Evolutionary conservation across 2,329 filamentous ascomycete genomes (phyloP), one percentile per base, ranked within the genome.

Genomic region (Penicillium sp.): DNA sequence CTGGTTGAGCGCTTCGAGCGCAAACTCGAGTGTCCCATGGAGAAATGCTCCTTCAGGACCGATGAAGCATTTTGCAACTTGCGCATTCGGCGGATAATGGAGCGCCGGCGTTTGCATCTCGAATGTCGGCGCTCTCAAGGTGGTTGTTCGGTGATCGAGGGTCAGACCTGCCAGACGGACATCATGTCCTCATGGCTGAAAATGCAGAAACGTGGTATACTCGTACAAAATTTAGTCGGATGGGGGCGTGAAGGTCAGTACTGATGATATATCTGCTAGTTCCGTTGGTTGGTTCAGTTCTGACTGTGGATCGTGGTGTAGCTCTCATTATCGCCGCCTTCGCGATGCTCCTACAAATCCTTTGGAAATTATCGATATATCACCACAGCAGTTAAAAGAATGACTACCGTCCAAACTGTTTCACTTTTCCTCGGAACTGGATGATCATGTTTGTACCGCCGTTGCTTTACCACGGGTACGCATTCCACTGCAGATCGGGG

Each of bases 21-120:
- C 31, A 84, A 87, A 54, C 79, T 90, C 8, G 83, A 88, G 60
- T 88, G 86, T 61, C 88, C 87, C 4, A 85, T 83, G 67, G 72
- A 72, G 55, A 73, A 71, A 49, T 77, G 75, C 48, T 72, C 70
- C 2, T 72, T 78, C 40, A 67, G 70, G 7, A 77, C 74, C 4
- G 75, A 78, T 54, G 73, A 73, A 42, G 59, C 67, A 0, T 78
- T 78, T 51, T 78, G 75, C 52, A 74, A 71, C 36, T 57, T 55
- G n/a, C 66, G 71, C n/a, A 71, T 78, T 23, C 65, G 69, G 6
- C 58, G 58, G 3, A 76, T 77, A n/a, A 78, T 78, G 73, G 68
- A 73, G 52, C 69, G 68, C 44, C 62, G 75, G 28, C 69, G 75
- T 26, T 58, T 70, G 43, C 75, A 78, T 67, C 62, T 67, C 5